Percentiles rank a stretch among this genome's conserved stretches.
Conservation (phyloP, 208 protist genomes). For the Trypanosoma caninum region DNA sequence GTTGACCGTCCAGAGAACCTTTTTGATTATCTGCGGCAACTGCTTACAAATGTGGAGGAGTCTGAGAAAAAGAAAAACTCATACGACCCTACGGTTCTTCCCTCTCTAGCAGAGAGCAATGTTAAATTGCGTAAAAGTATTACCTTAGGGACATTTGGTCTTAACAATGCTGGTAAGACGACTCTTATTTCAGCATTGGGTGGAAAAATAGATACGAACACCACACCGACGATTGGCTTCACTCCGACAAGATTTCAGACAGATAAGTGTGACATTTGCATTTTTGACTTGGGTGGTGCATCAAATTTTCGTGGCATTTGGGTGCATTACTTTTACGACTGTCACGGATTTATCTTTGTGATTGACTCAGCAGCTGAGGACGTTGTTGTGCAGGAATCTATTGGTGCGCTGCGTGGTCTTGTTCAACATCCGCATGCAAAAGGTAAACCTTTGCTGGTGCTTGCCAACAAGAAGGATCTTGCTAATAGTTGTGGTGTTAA, state of each 20-base stretch:
- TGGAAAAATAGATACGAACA: constrained; percentile 92
- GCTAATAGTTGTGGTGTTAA: constrained; percentile 53
- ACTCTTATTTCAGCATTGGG: constrained; percentile 98
- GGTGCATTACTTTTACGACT: constrained; percentile 92
- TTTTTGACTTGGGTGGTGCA: constrained; percentile 90
- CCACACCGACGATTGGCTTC: constrained; percentile 89
- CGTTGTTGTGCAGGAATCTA: constrained; percentile 54
- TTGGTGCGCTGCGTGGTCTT: constrained; percentile 66
- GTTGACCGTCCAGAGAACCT: constrained; percentile 83
- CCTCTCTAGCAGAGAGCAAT: constrained; percentile 23
- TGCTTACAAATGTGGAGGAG: constrained; percentile 73
- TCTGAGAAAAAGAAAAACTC: constrained; percentile 64
- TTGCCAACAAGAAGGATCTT: constrained; percentile 99
- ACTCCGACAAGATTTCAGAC: constrained; percentile 79
- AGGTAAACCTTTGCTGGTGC: constrained; percentile 97
- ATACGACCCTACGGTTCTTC: constrained; percentile 81
- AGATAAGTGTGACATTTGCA: constrained; percentile 84
- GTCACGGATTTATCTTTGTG: constrained; percentile 88
- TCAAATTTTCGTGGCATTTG: constrained; percentile 90
- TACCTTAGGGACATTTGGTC: constrained; percentile 83
- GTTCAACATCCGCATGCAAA: constrained; percentile 91
- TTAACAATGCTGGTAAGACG: constrained; percentile 97
- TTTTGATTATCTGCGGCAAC: constrained; percentile 75
- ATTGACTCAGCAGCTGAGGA: constrained; percentile 75
- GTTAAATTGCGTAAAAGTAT: constrained; percentile 39